phyloP scores from a whole-genome alignment of 495 filamentous ascomycete genomes.

The Ramalina peruviana region DNA sequence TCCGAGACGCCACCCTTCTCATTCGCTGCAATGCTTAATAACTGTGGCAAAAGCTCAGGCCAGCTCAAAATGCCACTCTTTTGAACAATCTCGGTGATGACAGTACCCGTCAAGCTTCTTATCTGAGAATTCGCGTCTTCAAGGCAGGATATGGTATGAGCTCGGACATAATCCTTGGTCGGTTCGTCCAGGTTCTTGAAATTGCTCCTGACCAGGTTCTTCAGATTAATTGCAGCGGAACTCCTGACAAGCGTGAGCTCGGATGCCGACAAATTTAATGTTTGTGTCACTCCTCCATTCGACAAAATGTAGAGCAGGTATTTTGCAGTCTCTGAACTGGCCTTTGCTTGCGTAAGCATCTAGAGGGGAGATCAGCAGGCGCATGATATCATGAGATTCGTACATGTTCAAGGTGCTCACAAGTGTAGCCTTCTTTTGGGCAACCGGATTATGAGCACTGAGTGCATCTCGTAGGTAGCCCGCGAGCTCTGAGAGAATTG shows the following conservation, averaged over 20 bases:
- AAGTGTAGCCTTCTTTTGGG: conserved; percentile 71
- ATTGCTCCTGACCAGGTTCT: conserved; percentile 69
- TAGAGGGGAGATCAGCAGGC: conserved; percentile 21
- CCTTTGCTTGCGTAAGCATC: conserved; percentile 90
- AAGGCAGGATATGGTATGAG: conserved; percentile 61
- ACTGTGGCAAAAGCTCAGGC: conserved; percentile 75
- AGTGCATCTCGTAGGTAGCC: conserved; percentile 84
- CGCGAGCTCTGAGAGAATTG: conserved; percentile 76
- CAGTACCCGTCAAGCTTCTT: conserved; percentile 76
- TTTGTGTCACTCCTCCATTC: conserved; percentile 44
- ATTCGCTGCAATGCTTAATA: conserved; percentile 64
- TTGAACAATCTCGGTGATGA: conserved; percentile 86
- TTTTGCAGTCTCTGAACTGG: conserved; percentile 88
- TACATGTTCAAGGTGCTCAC: conserved; percentile 31
- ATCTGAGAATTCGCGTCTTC: conserved; percentile 73
- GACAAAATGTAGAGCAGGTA: conserved; percentile 88
- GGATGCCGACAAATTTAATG: conserved; percentile 37
- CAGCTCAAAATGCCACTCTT: conserved; percentile 77
- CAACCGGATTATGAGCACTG: conserved; percentile 58
- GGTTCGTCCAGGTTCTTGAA: conserved; percentile 56
- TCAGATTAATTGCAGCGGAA: conserved; percentile 83
- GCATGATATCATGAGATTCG: background rate
- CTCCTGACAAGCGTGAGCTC: conserved; percentile 63
- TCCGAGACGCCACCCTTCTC: conserved; percentile 47
- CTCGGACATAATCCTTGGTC: conserved; percentile 61